A percentile compares a stretch with the other conserved stretches of the same genome.
These are phyloP conservation scores for Metschnikowia matae DNA, from an alignment of 805 yeast genomes.

Conservation along the genomic window DNA sequence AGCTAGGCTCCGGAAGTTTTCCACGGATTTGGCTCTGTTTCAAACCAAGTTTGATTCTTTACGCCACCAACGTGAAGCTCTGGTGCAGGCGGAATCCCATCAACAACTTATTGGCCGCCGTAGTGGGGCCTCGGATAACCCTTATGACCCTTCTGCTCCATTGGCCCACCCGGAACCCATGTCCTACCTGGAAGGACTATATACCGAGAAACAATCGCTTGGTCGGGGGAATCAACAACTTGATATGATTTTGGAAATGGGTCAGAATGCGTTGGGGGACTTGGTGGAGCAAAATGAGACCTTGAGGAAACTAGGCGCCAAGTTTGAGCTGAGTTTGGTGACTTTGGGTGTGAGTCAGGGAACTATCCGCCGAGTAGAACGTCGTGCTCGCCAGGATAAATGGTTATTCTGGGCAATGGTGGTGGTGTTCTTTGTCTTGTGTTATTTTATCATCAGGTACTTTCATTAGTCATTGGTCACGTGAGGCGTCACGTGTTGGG, in stretches of 20 bases:
- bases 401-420: constrained; percentile 80
- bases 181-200: constrained; percentile 57
- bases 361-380: constrained; percentile 76
- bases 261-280: constrained; percentile 79
- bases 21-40: constrained; percentile 43
- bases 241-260: constrained; percentile 89
- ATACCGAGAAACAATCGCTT: constrained; percentile 61
- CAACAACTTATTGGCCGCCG: constrained; percentile 56
- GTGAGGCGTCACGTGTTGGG: too few species aligned
- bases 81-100: constrained; percentile 42
- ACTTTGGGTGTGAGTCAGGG: constrained; percentile 85
- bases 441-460: constrained; percentile 64
- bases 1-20: constrained; percentile 54
- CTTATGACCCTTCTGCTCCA: constrained; percentile 35
- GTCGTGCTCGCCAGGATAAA: constrained; percentile 81
- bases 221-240: constrained; percentile 73
- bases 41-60: constrained; percentile 50
- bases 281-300: constrained; percentile 79
- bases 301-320: constrained; percentile 56
- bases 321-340: constrained; percentile 62
- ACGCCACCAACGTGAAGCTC: constrained; percentile 52
- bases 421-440: constrained; percentile 53
- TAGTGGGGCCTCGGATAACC: constrained; percentile 43
- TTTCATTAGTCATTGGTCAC: constrained; percentile 39
- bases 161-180: constrained; percentile 22